phyloP scores from a whole-genome alignment of 1,139 yeast species.

The Trichomonascaceae sp. region DNA sequence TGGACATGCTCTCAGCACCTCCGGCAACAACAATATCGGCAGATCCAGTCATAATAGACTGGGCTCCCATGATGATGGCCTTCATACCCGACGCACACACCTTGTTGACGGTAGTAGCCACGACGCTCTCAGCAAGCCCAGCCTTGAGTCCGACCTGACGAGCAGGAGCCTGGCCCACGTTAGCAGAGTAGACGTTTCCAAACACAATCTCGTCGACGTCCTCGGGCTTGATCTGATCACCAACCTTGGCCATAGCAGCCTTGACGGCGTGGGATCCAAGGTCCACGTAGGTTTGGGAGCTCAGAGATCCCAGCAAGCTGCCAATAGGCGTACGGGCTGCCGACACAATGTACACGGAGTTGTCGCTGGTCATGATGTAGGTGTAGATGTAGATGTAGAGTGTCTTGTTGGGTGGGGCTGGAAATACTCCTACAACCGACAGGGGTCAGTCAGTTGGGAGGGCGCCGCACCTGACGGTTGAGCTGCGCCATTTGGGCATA shows the following conservation, averaged over 20 bases:
- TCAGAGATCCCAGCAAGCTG: slow-evolving; percentile 72
- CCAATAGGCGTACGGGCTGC: slow-evolving; percentile 94
- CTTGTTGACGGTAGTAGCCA: slow-evolving; percentile 86
- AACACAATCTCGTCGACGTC: slow-evolving; percentile 82
- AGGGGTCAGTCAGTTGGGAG: no score
- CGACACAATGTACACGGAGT: slow-evolving; percentile 73
- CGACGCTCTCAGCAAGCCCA: slow-evolving; percentile 64
- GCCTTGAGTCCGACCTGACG: slow-evolving; percentile 92
- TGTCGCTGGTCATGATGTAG: slow-evolving; percentile 1
- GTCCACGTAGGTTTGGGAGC: slow-evolving; percentile 66
- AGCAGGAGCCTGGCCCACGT: slow-evolving; percentile 95
- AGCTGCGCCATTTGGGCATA: not conserved
- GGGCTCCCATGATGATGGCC: slow-evolving; percentile 82
- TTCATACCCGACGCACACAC: slow-evolving; percentile 97
- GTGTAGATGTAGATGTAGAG: slow-evolving; percentile 1
- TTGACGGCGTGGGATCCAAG: slow-evolving; percentile 88
- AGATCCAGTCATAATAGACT: slow-evolving; percentile 72
- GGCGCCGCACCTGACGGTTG: not conserved
- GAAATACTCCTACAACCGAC: not conserved
- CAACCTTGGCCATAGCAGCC: slow-evolving; percentile 64
- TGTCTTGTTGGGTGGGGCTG: not conserved
- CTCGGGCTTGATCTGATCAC: slow-evolving; percentile 44
- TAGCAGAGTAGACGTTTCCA: slow-evolving; percentile 89
- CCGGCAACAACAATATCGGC: slow-evolving; percentile 94
- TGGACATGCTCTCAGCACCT: slow-evolving; percentile 96